These are phyloP conservation scores for Nelumbo lutea DNA, from an alignment of 164 flowering plant genomes.

Conservation along the genomic window DNA sequence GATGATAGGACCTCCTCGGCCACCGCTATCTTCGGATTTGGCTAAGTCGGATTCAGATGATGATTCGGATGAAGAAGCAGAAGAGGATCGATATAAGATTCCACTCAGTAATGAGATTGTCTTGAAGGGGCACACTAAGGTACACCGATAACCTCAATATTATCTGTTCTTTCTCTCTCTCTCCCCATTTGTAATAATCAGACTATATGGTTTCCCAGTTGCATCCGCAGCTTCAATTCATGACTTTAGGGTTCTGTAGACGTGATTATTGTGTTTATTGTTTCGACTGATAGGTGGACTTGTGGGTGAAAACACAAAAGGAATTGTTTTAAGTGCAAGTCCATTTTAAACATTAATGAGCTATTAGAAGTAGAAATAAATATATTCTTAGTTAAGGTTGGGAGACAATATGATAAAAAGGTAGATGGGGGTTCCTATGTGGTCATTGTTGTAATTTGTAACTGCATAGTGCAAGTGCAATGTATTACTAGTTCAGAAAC, in stretches of 20 bases:
- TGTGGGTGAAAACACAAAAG: too few species aligned
- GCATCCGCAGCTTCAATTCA: background rate
- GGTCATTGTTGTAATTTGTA: too few species aligned
- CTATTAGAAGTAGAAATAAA: too few species aligned
- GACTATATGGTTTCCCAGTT: background rate
- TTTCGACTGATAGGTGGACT: too few species aligned
- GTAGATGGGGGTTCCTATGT: too few species aligned
- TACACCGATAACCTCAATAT: slow-evolving; percentile 6
- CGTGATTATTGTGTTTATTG: background rate
- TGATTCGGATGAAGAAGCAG: slow-evolving; percentile 31
- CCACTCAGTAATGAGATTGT: slow-evolving; percentile 89
- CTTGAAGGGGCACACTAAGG: slow-evolving; percentile 91
- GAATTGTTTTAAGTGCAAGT: too few species aligned
- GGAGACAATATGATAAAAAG: too few species aligned
- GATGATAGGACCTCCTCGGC: slow-evolving; percentile 22
- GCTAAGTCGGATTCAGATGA: slow-evolving; percentile 1
- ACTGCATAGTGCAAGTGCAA: too few species aligned
- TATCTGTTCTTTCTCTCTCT: background rate
- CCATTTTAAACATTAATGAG: too few species aligned
- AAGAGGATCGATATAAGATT: slow-evolving; percentile 40
- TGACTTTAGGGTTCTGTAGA: background rate
- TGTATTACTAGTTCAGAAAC: too few species aligned
- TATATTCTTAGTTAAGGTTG: too few species aligned
- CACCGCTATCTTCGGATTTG: background rate
- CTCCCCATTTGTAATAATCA: background rate